A percentile compares a stretch with the other conserved stretches of the same genome.
Conservation (phyloP, 257 asterid species). For the Coffea canephora region DNA sequence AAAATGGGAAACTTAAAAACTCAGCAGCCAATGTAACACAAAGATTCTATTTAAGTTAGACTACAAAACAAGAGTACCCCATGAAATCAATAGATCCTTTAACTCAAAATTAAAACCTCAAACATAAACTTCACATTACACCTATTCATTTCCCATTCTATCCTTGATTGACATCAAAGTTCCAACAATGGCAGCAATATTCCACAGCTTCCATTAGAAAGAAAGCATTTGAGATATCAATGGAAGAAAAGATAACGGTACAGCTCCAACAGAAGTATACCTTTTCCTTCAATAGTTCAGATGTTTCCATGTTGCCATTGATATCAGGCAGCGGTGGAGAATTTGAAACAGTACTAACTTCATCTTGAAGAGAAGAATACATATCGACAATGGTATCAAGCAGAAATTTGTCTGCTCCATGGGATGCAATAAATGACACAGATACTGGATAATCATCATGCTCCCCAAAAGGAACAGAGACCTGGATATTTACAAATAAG, state of each 20-base stretch:
- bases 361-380: constrained; percentile 78
- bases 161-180: neutral
- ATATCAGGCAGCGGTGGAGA: constrained; percentile 49
- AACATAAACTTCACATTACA: neutral
- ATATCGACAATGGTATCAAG: constrained; percentile 85
- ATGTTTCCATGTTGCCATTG: constrained; percentile 61
- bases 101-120: neutral
- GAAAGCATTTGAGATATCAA: neutral
- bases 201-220: neutral
- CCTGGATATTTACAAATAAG: constrained; percentile 37
- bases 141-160: neutral
- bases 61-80: neutral
- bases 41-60: too few relatives aligned
- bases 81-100: neutral
- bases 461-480: constrained; percentile 71
- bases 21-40: neutral
- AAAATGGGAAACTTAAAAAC: neutral
- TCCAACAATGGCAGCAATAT: neutral
- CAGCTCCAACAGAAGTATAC: constrained; percentile 29
- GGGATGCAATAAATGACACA: constrained; percentile 74
- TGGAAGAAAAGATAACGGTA: neutral
- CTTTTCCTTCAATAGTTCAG: constrained; percentile 92
- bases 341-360: constrained; percentile 37
- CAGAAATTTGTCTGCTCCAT: constrained; percentile 81
- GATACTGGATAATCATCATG: constrained; percentile 67